Evolutionary conservation across 2,329 filamentous ascomycete genomes (phyloP), one percentile per base, ranked within the genome.

Genomic region (Phialophora verrucosa): DNA sequence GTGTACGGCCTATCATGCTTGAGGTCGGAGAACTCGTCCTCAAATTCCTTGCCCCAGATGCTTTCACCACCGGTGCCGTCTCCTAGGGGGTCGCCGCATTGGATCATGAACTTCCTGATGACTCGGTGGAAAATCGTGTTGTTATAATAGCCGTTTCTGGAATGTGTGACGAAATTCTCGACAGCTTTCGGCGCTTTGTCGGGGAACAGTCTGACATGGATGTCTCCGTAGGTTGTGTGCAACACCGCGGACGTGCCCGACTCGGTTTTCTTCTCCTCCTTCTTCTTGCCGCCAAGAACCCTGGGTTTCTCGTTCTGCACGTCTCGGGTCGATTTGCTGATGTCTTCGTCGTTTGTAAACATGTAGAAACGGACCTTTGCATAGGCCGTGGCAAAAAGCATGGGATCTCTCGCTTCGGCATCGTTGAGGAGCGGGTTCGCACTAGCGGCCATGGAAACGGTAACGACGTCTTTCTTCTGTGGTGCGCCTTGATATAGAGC

Each of bases 51-150:
- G n/a, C 92, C 92, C 93, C 93, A 97, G 74, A 97, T 96, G 71
- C 89, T 92, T 77, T 96, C 92, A 44, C 93, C 93, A 53, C 93
- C 93, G 0, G 93, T 96, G 3, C 93, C 93, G 74, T 97, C 92
- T 10, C 93, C 93, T 0, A 95, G 80, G 0, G 93, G 92, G 75
- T 97, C 93, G 59, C 93, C 93, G 25, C 87, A 87, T 70, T 93
- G 92, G 67, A 99, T 97, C 96, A 99, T 99, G 81, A 99, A 99
- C 75, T 97, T 97, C 68, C 91, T 88, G 73, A 99, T 99, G 6
- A 99, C 91, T 38, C 95, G 90, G 79, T 99, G 95, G 84, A 99
- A 99, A 73, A 97, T 94, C 38, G 94, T 93, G 79, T 92, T 92
- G 82, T 99, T 98, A 83, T 99, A 99, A 78, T 99, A 99, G 1